Evolutionary conservation across 1,139 yeast genomes (phyloP).

Genomic region (Saccharomyces hybrid): DNA sequence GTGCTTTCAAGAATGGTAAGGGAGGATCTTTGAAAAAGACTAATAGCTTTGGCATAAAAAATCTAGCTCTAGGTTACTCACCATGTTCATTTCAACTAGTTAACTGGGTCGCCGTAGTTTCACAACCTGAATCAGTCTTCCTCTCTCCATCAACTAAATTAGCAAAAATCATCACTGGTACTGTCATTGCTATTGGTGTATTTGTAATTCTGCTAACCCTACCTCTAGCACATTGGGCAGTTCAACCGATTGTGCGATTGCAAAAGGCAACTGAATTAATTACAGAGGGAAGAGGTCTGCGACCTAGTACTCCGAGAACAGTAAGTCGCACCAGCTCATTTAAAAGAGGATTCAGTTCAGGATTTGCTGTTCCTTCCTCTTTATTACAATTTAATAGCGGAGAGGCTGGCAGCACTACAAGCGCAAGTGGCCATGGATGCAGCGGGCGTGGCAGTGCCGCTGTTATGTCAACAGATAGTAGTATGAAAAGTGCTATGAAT

Average conservation of each 20-base stretch:
- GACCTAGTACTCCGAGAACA: slow-evolving; percentile 10
- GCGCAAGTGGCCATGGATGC: neutral
- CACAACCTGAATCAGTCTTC: slow-evolving; percentile 54
- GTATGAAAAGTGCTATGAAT: neutral
- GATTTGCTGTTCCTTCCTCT: neutral
- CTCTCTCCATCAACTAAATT: slow-evolving; percentile 56
- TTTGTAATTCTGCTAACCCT: slow-evolving; percentile 68
- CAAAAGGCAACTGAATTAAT: slow-evolving; percentile 75
- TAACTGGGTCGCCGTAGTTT: slow-evolving; percentile 74
- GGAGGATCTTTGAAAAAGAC: slow-evolving; percentile 49
- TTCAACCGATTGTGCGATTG: slow-evolving; percentile 71
- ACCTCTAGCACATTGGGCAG: slow-evolving; percentile 79
- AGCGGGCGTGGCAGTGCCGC: neutral
- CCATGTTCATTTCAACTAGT: slow-evolving; percentile 43
- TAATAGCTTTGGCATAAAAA: slow-evolving; percentile 36
- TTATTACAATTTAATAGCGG: neutral
- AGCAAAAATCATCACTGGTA: slow-evolving; percentile 65
- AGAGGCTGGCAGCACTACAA: neutral
- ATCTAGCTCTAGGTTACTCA: slow-evolving; percentile 68
- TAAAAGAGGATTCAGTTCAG: neutral
- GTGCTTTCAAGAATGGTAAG: slow-evolving; percentile 25
- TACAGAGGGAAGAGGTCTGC: slow-evolving; percentile 35
- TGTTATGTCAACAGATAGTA: neutral
- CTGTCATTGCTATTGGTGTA: slow-evolving; percentile 71
- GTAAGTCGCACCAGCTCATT: slow-evolving; percentile 5